Conservation (phyloP, 768 basidiomycete genomes). For the Mycena pura region DNA sequence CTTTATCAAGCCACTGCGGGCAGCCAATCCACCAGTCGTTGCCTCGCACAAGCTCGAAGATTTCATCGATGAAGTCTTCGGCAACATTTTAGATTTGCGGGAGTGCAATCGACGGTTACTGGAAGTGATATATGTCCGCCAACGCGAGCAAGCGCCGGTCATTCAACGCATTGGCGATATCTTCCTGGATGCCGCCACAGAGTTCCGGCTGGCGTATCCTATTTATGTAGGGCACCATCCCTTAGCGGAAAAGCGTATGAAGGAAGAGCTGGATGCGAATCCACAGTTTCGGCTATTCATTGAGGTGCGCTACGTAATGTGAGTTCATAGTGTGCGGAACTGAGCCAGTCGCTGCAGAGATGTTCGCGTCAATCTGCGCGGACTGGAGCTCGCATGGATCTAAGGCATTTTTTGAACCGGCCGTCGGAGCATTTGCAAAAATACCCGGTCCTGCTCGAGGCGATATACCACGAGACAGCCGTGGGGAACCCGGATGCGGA, state of each 20-base stretch:
- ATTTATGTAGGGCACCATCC: constrained; percentile 86
- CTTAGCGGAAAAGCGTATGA: constrained; percentile 83
- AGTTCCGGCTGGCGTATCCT: constrained; percentile 88
- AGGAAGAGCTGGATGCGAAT: constrained; percentile 86
- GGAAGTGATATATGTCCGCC: constrained; percentile 85
- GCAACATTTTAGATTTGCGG: constrained; percentile 87
- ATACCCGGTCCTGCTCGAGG: constrained; percentile 85
- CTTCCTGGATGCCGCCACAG: constrained; percentile 84
- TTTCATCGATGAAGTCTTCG: constrained; percentile 90
- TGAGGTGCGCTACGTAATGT: constrained; percentile 62
- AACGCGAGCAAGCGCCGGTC: constrained; percentile 83
- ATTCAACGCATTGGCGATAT: constrained; percentile 89
- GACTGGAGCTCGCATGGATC: constrained; percentile 57
- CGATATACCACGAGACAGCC: constrained; percentile 83
- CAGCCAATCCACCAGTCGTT: constrained; percentile 50
- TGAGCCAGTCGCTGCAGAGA: constrained; percentile 38
- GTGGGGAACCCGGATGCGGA: constrained; percentile 83
- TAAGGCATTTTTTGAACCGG: constrained; percentile 80
- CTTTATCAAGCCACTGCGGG: constrained; percentile 56
- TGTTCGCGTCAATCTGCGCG: constrained; percentile 50
- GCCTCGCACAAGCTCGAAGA: constrained; percentile 66
- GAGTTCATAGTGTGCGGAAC: background rate
- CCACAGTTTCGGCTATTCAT: constrained; percentile 83
- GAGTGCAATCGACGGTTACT: constrained; percentile 84
- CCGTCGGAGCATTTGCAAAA: constrained; percentile 85